Evolutionary conservation across 257 asterid genomes (phyloP), one percentile per base, ranked within the genome.

Genomic region (Fraxinus quadrangulata): DNA sequence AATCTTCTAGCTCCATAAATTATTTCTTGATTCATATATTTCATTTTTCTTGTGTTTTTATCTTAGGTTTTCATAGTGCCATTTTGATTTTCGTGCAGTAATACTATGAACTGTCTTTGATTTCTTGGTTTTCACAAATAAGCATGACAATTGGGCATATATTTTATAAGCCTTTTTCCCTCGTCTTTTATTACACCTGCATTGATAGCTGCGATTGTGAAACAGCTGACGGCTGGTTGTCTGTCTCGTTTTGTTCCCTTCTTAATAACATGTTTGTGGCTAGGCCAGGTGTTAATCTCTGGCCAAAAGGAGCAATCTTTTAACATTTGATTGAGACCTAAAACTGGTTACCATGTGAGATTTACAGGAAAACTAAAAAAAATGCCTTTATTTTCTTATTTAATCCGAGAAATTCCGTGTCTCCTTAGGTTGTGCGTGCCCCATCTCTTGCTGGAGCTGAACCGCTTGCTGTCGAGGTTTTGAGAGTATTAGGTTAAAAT

Each of bases 211-310:
- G 89, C 75, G 88, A 85, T 77, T 75, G 75, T 83, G 88, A 86
- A 86, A 84, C 91, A 89, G 90, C 92, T 86, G 86, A 85, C 49
- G 49, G 49, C 49, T 42, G 49, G 49, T 61, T 87, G 90, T 88
- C 89, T 87, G 70, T 80, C 65, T 78, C 81, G 77, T 80, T 87
- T 84, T 88, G 90, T 84, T 87, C 88, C 92, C 93, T 79, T 66
- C 72, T 81, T 71, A 77, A 86, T 80, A 82, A 86, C 91, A 89
- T 84, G 82, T 81, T 76, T 45, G 82, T 61, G 87, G 88, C 83
- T 73, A 80, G 82, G 90, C 79, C 97, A 89, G 89, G 87, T 88
- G 97, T 91, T 91, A 84, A 79, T 82, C 75, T 75, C 77, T 66
- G 66, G 85, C 75, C 65, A 81, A 83, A 66, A 59, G 85, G 69